Base-by-base conservation (phyloP, 2,329 filamentous ascomycete species). In the Mycosphaerella arachidis region DNA sequence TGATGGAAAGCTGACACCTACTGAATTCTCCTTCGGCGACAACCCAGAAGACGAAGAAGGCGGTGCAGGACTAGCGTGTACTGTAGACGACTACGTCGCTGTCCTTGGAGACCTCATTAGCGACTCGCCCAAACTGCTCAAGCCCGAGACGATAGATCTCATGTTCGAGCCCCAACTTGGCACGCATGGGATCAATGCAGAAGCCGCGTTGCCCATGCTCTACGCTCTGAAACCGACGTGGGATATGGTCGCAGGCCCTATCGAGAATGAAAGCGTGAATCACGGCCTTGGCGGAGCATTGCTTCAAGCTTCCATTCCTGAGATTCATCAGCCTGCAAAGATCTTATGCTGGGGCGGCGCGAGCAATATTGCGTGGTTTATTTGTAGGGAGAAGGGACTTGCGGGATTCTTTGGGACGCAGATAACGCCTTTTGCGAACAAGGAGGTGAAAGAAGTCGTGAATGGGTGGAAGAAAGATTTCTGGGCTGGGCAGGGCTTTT, bases 81-180 rank as follows among this genome's bases (percentile, higher is more conserved):
- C 59, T 13, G 35, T 53, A 31, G 57, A 43, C 24, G 74, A 79
- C 20, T 83, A 77, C 58, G 60, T 77, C 56, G 75, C 75, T 31
- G 67, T 83, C 4, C 63, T 81, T 1, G 70, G 69, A 3, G 81
- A 79, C 0, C 67, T 84, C 1, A 71, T 82, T 0, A 65, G 68
- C 2, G 75, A 82, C 43, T 78, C 82, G 43, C 78, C 75, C 3
- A 77, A 74, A 45, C 62, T 84, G 0, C 72, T 84, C 6, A 72
- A 67, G 18, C 67, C 70, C 0, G 65, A 67, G 1, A 80, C 76
- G 0, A 71, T 77, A 0, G 70, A 75, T 0, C 60, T 72, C 30
- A 76, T 83, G 70, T 82, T 82, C 59, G 64, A 72, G 55, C 73
- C 80, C 0, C 80, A 81, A 48, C 74, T 84, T 0, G 30, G 48